Percentiles rank a stretch among this genome's conserved stretches.
phyloP scores from a whole-genome alignment of 2,329 filamentous ascomycete species.

The Septoria petroselini region DNA sequence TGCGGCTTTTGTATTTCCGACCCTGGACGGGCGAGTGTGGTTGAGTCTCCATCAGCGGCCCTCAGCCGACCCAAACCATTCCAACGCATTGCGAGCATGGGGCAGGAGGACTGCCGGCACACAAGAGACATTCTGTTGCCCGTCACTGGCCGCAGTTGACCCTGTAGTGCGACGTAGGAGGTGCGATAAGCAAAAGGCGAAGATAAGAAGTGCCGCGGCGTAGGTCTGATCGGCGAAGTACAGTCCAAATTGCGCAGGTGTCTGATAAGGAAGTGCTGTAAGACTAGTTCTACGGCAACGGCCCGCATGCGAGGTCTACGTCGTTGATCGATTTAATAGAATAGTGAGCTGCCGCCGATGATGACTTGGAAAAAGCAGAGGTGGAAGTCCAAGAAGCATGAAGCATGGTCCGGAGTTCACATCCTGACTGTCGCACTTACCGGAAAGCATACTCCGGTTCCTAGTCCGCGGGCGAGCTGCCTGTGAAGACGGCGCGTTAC shows the following conservation, averaged over 20 bases:
- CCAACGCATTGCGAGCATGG: neutral
- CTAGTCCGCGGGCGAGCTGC: no score
- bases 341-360: no score
- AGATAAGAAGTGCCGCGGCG: conserved; percentile 10
- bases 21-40: conserved; percentile 17
- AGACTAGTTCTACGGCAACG: no score
- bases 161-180: neutral
- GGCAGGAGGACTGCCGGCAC: neutral
- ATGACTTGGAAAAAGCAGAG: no score
- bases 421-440: no score
- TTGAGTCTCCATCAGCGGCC: conserved; percentile 12
- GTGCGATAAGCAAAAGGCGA: conserved; percentile 6
- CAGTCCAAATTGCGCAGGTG: neutral
- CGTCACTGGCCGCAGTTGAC: conserved; percentile 7
- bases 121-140: conserved; percentile 10
- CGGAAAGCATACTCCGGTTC: no score
- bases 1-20: conserved; percentile 28
- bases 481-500: no score
- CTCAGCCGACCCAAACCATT: neutral
- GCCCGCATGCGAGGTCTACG: no score
- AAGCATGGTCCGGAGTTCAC: no score
- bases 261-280: conserved; percentile 7
- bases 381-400: no score
- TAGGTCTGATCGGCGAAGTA: conserved; percentile 7
- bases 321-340: no score